A percentile compares a stretch with the other conserved stretches of the same genome.
Conservation (phyloP, 169 alveolate species). For the Babesia sp. region DNA sequence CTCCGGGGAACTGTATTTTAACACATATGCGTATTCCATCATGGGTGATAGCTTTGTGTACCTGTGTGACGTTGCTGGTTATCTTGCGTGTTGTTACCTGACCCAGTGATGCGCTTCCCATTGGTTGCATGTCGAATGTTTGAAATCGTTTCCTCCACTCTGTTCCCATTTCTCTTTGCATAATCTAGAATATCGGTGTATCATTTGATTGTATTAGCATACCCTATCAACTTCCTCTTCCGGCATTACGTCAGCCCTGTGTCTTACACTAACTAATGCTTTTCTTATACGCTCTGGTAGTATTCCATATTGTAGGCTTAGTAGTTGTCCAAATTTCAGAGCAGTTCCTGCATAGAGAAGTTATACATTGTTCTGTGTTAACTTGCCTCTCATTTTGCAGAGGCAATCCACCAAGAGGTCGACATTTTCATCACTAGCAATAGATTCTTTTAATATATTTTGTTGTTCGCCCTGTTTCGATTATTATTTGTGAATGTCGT, state of each 20-base stretch:
- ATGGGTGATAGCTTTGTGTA: slow-evolving; percentile 67
- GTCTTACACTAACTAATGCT: slow-evolving; percentile 87
- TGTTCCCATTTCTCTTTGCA: slow-evolving; percentile 82
- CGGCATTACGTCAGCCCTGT: slow-evolving; percentile 93
- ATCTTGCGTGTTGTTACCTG: slow-evolving; percentile 23
- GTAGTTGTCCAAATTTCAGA: slow-evolving; percentile 59
- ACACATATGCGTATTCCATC: slow-evolving; percentile 71
- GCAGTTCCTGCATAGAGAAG: slow-evolving; percentile 47
- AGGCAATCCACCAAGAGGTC: slow-evolving; percentile 56
- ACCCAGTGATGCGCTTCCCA: slow-evolving; percentile 86
- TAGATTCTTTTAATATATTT: slow-evolving; percentile 21
- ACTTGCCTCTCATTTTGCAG: slow-evolving; percentile 66
- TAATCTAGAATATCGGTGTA: slow-evolving; percentile 54
- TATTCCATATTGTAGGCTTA: slow-evolving; percentile 85
- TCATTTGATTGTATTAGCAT: background rate
- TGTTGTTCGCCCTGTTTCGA: slow-evolving; percentile 48
- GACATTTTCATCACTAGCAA: slow-evolving; percentile 49
- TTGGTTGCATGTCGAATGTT: slow-evolving; percentile 70
- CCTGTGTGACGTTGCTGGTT: slow-evolving; percentile 33
- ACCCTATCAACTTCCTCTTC: slow-evolving; percentile 71
- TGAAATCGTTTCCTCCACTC: slow-evolving; percentile 83
- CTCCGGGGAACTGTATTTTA: slow-evolving; percentile 78
- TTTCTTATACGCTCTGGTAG: slow-evolving; percentile 82
- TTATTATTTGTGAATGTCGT: background rate
- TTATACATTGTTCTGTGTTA: background rate